Evolutionary conservation across 75 land plant genomes (phyloP).

Genomic region (Adiantum capillusveneris): DNA sequence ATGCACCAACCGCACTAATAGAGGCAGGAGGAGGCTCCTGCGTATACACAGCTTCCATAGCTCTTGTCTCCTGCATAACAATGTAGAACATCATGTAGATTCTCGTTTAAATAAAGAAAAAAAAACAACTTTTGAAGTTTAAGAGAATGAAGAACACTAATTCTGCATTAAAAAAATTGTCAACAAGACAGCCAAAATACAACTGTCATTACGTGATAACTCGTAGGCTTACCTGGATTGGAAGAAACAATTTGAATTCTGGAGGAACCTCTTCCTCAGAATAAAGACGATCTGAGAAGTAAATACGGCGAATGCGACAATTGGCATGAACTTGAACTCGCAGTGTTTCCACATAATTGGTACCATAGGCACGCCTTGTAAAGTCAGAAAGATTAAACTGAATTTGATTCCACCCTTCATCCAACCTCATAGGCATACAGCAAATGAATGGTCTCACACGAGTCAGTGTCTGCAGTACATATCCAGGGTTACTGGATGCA

Average conservation of each 20-base stretch:
- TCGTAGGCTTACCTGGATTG: slow-evolving; percentile 32
- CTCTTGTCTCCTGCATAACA: slow-evolving; percentile 2
- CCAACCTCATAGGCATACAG: slow-evolving; percentile 39
- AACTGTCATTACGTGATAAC: not conserved
- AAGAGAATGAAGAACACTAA: not conserved
- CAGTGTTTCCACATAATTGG: slow-evolving; percentile 36
- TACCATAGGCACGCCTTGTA: slow-evolving; percentile 41
- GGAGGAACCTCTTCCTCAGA: slow-evolving; percentile 39
- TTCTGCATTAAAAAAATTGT: not conserved
- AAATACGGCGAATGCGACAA: slow-evolving; percentile 36
- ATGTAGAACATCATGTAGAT: not conserved
- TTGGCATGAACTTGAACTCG: slow-evolving; percentile 41
- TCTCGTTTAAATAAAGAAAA: not conserved
- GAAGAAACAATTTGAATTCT: slow-evolving; percentile 35
- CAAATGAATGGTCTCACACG: slow-evolving; percentile 39
- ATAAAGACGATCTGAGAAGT: slow-evolving; percentile 34
- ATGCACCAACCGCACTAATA: not conserved
- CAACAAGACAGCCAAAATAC: not conserved
- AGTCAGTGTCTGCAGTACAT: slow-evolving; percentile 18
- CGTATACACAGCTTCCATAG: slow-evolving; percentile 2
- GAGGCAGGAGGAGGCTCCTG: slow-evolving; percentile 4
- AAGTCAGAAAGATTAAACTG: slow-evolving; percentile 39
- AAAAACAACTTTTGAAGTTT: not conserved
- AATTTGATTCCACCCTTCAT: slow-evolving; percentile 42
- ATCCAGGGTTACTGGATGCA: not conserved